Base-by-base conservation (phyloP, 2,329 filamentous ascomycete genomes). In the Magnaporthales sp. region DNA sequence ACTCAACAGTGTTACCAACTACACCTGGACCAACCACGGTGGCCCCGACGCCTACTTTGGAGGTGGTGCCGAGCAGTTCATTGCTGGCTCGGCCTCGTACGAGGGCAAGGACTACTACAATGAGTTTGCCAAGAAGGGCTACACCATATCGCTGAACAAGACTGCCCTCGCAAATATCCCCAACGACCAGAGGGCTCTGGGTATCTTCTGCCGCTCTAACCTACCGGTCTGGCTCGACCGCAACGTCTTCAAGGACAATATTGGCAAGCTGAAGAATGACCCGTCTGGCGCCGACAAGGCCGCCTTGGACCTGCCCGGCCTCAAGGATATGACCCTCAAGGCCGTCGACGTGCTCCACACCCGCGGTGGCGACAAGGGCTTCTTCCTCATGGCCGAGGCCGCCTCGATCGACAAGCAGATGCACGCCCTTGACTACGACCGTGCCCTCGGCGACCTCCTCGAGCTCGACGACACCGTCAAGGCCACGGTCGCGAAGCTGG, bases 401-500 rank as follows among this genome's bases (percentile, higher is more conserved):
- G 92, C 92, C 19, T 91, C 88, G 1, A 91, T 96, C 71, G 92
- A 95, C 79, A 96, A 96, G 83, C 89, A 92, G 83, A 95, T 96
- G 91, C 92, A 96, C 79, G 76, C 81, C 2, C 84, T 95, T 24
- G 92, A 95, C 79, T 95, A 95, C 75, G 91, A 95, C 78, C 90
- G 92, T 66, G 90, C 92, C 0, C 86, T 96, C 0, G 92, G 90
- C 66, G 92, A 96, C 72, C 86, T 96, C 1, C 86, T 96, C 56
- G 92, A 96, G 79, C 84, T 96, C 38, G 91, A 96, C 74, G 91
- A 96, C 77, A 93, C 92, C 4, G 80, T 96, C 71, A 87, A 87
- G 65, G 90, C 90, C 22, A 92, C 91, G 3, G 83, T 94, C 66
- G 82, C 82, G 62, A 88, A 91, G 74, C 87, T 96, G 60, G 82